phyloP scores from a whole-genome alignment of 2,329 filamentous ascomycete genomes.

The Calycina herbarum region DNA sequence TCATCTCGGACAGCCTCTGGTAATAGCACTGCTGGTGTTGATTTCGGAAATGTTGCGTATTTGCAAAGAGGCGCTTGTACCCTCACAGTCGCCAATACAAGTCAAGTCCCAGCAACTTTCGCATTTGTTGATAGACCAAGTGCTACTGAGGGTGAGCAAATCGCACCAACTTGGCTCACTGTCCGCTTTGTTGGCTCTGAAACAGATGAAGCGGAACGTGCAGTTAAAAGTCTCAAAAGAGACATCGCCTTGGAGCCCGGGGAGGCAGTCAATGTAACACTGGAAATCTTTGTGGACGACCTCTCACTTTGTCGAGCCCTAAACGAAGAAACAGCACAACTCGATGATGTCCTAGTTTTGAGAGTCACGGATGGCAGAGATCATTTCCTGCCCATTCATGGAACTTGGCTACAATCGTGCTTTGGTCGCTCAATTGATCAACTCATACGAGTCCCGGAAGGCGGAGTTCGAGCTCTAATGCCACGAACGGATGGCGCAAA shows the following conservation, averaged over 20 bases:
- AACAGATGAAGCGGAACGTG: slow-evolving; percentile 34
- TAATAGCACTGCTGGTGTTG: slow-evolving; percentile 55
- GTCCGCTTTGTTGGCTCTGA: slow-evolving; percentile 61
- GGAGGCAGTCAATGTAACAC: slow-evolving; percentile 70
- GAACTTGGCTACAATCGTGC: slow-evolving; percentile 75
- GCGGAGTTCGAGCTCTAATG: slow-evolving; percentile 64
- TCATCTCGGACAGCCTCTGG: slow-evolving; percentile 26
- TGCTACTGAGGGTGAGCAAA: slow-evolving; percentile 44
- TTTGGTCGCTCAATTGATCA: slow-evolving; percentile 88
- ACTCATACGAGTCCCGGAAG: slow-evolving; percentile 81
- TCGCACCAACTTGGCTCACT: slow-evolving; percentile 67
- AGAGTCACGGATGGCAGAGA: slow-evolving; percentile 82
- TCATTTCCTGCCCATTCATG: slow-evolving; percentile 84
- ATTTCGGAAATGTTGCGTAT: slow-evolving; percentile 77
- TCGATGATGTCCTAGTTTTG: slow-evolving; percentile 88
- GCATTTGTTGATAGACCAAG: slow-evolving; percentile 76
- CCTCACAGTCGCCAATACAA: slow-evolving; percentile 89
- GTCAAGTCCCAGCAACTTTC: slow-evolving; percentile 76
- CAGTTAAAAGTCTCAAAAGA: slow-evolving; percentile 23
- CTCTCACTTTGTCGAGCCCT: slow-evolving; percentile 65
- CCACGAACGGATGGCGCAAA: slow-evolving; percentile 34
- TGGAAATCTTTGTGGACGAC: slow-evolving; percentile 67
- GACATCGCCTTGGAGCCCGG: slow-evolving; percentile 75
- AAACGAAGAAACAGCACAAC: slow-evolving; percentile 62
- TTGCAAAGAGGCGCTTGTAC: slow-evolving; percentile 63